These are phyloP conservation scores for Metschnikowia rubicola DNA, from an alignment of 805 yeast species.

Conservation along the genomic window DNA sequence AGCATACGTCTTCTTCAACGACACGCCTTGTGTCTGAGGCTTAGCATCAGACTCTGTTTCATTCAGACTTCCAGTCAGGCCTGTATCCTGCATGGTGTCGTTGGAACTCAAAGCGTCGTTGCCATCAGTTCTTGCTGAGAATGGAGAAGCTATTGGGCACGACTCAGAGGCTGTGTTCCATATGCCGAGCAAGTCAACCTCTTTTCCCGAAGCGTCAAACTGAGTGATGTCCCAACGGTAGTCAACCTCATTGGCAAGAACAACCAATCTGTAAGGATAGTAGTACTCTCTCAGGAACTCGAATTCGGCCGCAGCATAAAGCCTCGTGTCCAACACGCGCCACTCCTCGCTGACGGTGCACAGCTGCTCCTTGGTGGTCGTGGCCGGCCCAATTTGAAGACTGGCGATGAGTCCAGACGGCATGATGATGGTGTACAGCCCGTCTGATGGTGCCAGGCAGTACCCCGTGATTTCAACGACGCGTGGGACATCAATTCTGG, in stretches of 20 bases:
- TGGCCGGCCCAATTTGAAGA: constrained; percentile 1
- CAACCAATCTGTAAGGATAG: constrained; percentile 4
- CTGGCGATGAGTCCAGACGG: not conserved
- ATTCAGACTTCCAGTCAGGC: not conserved
- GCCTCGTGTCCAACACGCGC: constrained; percentile 2
- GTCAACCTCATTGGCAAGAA: not conserved
- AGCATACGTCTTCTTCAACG: not conserved
- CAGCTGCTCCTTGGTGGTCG: not conserved
- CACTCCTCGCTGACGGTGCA: not conserved
- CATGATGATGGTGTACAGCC: not conserved
- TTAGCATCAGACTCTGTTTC: not conserved
- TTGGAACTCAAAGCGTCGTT: no score
- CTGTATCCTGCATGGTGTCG: no score
- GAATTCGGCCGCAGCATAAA: not conserved
- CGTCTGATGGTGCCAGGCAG: not conserved
- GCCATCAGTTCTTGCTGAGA: no score
- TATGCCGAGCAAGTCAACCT: constrained; percentile 1
- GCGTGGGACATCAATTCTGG: not conserved
- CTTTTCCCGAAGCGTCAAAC: not conserved
- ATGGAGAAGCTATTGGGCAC: not conserved
- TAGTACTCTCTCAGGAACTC: not conserved
- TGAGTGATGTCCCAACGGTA: not conserved
- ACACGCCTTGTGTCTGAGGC: not conserved
- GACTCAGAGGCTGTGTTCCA: not conserved
- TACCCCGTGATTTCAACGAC: not conserved